These are phyloP conservation scores for Ilex asprella DNA, from an alignment of 257 asterid genomes.

Conservation along the genomic window DNA sequence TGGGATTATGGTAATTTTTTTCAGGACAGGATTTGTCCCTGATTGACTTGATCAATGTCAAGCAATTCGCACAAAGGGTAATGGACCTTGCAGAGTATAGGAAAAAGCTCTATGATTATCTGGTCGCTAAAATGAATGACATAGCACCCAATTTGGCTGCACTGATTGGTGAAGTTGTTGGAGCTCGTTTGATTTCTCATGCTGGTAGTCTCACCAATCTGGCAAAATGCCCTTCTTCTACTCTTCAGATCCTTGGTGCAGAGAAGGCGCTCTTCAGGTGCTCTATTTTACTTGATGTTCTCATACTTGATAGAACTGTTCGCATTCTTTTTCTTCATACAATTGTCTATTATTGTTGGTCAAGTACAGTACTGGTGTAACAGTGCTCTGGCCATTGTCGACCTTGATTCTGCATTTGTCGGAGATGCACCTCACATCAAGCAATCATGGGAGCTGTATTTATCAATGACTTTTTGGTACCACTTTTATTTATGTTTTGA, in stretches of 20 bases:
- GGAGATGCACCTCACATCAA: too few relatives aligned
- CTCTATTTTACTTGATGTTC: background rate
- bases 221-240: conserved; percentile 95
- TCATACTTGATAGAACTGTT: too few relatives aligned
- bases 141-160: conserved; percentile 98
- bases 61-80: conserved; percentile 88
- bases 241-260: conserved; percentile 98
- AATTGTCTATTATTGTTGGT: too few relatives aligned
- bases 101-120: conserved; percentile 76
- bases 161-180: conserved; percentile 93
- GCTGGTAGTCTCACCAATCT: conserved; percentile 97
- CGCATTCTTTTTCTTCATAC: too few relatives aligned
- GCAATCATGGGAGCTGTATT: too few relatives aligned
- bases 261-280: conserved; percentile 97
- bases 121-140: conserved; percentile 86
- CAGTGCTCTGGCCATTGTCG: too few relatives aligned
- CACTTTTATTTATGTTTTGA: background rate
- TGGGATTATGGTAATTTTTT: conserved; percentile 8
- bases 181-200: conserved; percentile 95
- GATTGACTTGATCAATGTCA: conserved; percentile 78
- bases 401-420: too few relatives aligned
- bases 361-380: too few relatives aligned
- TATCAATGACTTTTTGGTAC: too few relatives aligned
- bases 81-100: conserved; percentile 94
- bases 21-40: conserved; percentile 94